Conservation (phyloP, 108 stramenopile species). For the Fragilariopsis cylindrus region DNA sequence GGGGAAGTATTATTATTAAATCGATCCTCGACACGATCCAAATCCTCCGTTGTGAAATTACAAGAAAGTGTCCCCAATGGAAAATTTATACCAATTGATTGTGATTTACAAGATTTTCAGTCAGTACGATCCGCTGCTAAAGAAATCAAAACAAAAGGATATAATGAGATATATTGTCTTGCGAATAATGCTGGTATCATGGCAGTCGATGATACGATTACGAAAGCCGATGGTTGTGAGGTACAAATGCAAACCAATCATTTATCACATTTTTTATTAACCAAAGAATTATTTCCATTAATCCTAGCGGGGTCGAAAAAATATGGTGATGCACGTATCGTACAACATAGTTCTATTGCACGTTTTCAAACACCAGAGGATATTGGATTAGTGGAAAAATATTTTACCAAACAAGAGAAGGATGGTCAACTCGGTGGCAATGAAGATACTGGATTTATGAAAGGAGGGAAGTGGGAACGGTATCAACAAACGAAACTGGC, state of each 20-base stretch:
- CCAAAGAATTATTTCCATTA: conserved; percentile 42
- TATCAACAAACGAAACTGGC: conserved; percentile 61
- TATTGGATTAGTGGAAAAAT: conserved; percentile 33
- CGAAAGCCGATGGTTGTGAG: conserved; percentile 55
- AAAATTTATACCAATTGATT: conserved; percentile 36
- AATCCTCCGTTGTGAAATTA: background rate
- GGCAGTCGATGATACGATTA: conserved; percentile 37
- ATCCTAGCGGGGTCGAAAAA: conserved; percentile 25
- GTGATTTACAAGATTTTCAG: conserved; percentile 44
- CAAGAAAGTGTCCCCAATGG: conserved; percentile 12
- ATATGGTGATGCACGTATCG: conserved; percentile 49
- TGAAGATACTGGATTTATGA: background rate
- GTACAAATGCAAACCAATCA: conserved; percentile 54
- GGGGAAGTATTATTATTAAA: conserved; percentile 29
- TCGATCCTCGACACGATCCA: conserved; percentile 5
- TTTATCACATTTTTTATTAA: conserved; percentile 59
- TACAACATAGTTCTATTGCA: conserved; percentile 36
- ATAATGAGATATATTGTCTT: conserved; percentile 27
- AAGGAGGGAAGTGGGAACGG: conserved; percentile 28
- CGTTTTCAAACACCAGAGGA: conserved; percentile 18
- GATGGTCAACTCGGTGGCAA: conserved; percentile 50
- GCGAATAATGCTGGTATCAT: conserved; percentile 62
- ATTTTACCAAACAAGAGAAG: conserved; percentile 37
- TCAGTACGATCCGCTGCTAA: conserved; percentile 28
- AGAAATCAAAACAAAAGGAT: conserved; percentile 27